Conservation (phyloP, 352 stramenopile species). For the Globisporangium canariense region DNA sequence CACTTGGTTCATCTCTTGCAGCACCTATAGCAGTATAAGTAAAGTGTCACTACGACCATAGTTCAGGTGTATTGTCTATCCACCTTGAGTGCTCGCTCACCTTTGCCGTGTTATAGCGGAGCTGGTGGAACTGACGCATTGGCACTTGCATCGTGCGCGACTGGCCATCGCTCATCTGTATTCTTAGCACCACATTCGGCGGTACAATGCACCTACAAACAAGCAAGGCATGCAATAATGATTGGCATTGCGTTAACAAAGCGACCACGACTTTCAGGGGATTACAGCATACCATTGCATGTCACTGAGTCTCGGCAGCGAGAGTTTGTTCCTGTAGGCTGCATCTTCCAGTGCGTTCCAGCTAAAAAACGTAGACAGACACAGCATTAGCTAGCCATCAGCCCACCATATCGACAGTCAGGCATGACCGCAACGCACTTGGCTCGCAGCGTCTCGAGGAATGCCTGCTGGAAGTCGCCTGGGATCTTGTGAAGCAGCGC, state of each 20-base stretch:
- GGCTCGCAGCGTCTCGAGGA: constrained; percentile 36
- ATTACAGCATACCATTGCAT: constrained; percentile 28
- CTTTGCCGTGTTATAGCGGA: constrained; percentile 72
- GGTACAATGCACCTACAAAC: constrained; percentile 12
- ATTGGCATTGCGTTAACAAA: neutral
- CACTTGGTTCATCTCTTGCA: constrained; percentile 75
- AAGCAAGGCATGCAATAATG: neutral
- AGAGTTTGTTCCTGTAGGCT: constrained; percentile 14
- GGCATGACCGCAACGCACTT: constrained; percentile 15
- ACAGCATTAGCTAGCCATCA: neutral
- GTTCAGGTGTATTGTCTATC: neutral
- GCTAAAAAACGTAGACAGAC: constrained; percentile 4
- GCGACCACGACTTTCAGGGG: neutral
- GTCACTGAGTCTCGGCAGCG: constrained; percentile 33
- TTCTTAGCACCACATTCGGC: constrained; percentile 38
- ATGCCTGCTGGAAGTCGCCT: constrained; percentile 33
- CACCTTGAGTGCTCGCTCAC: constrained; percentile 5
- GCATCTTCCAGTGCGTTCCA: constrained; percentile 28
- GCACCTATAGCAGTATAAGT: constrained; percentile 22
- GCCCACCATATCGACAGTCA: neutral
- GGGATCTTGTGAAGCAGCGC: constrained; percentile 36
- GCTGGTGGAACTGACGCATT: constrained; percentile 65
- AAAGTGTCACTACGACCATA: neutral
- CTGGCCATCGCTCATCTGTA: constrained; percentile 46
- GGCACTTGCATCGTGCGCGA: constrained; percentile 46